Evolutionary conservation across 805 yeast genomes (phyloP).

Genomic region (Zygosaccharomyces bailii): DNA sequence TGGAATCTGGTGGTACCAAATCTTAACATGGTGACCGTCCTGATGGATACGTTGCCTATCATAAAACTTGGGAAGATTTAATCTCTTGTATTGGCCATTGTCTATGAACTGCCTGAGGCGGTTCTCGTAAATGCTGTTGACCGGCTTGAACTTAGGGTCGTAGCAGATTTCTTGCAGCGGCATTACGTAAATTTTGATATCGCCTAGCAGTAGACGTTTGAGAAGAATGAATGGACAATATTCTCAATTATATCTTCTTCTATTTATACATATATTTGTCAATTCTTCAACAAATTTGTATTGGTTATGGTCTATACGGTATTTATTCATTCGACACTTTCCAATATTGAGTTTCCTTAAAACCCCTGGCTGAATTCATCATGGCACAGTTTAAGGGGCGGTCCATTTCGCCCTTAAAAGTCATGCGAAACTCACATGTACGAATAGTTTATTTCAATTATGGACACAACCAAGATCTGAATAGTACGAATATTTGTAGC

Average conservation of each 20-base stretch:
- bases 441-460: no score
- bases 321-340: neutral
- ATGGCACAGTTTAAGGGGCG: neutral
- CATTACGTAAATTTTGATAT: slow-evolving; percentile 10
- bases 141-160: slow-evolving; percentile 62
- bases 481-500: neutral
- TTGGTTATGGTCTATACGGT: neutral
- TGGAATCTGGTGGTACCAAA: slow-evolving; percentile 72
- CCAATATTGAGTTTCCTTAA: neutral
- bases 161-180: slow-evolving; percentile 29
- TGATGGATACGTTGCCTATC: slow-evolving; percentile 50
- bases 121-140: slow-evolving; percentile 53
- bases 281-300: neutral
- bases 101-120: slow-evolving; percentile 59
- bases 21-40: slow-evolving; percentile 46
- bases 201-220: no score
- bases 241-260: neutral
- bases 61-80: slow-evolving; percentile 81
- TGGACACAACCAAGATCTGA: neutral
- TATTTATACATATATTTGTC: neutral
- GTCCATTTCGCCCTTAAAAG: neutral
- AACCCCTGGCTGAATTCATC: neutral
- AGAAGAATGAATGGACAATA: neutral
- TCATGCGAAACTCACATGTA: slow-evolving; percentile 5
- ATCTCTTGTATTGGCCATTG: slow-evolving; percentile 67